Base-by-base conservation (phyloP, 148 eudicot species). In the Heliamphora exappendiculata region DNA sequence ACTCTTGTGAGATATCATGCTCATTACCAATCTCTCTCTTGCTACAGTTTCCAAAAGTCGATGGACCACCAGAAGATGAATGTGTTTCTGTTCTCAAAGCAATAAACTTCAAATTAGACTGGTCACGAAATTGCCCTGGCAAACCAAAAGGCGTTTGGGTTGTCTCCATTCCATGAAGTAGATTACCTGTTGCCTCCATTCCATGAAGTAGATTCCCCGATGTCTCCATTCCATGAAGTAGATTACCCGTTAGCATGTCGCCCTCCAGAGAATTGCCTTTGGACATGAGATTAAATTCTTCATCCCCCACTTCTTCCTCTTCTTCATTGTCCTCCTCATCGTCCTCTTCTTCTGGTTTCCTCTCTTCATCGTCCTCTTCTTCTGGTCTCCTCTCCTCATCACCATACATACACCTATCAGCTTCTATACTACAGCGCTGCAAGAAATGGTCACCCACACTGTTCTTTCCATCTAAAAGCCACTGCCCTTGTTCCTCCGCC, bases 1-100 rank as follows among this genome's bases (percentile, higher is more conserved):
- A 45, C 73, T 85, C 84, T 73, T 87, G 81, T 29, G 76, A 73
- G 26, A 82, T 53, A 72, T 89, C 88, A 28, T 82, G 77, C n/a
- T 82, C 91, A 47, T 79, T 85, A 47, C 55, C 89, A 1, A 90
- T 80, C 62, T 72, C 89, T 82, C 95, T 86, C 68, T 92, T 94
- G 20, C 80, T 82, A 29, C 75, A 53, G 57, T 83, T 84, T 36
- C 79, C 80, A 76, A 85, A 88, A 70, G 84, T 73, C 0, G 90
- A 83, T 1, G 84, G 81, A 45, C 81, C 88, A 45, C 80, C 85
- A 1, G 81, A 50, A 75, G 74, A 81, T 74, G 78, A 57, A 77
- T 75, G 86, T 74, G 84, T 70, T 39, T 89, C 91, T 78, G 70
- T 45, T 31, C 79, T 82, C 26, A 83, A 42, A 24, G 82, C 70